Percentiles rank a stretch among this genome's conserved stretches.
These are phyloP conservation scores for Vararia minispora DNA, from an alignment of 768 basidiomycete genomes.

Conservation along the genomic window DNA sequence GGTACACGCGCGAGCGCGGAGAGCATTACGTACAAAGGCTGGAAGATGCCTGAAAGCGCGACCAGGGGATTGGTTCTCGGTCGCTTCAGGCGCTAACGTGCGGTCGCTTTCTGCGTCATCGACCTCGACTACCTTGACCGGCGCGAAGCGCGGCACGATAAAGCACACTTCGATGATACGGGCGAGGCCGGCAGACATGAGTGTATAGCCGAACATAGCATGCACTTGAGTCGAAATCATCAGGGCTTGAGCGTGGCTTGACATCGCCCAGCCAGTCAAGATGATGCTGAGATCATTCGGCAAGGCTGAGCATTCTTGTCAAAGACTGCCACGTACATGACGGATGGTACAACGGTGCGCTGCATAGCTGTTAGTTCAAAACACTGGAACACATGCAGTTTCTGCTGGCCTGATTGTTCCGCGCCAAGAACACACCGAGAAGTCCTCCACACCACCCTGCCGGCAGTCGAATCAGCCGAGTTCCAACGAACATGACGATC, in stretches of 20 bases:
- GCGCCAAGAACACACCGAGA: constrained; percentile 75
- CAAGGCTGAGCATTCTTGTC: not conserved
- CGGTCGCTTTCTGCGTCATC: constrained; percentile 56
- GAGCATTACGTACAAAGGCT: constrained; percentile 58
- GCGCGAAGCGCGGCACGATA: constrained; percentile 32
- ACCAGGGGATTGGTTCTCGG: constrained; percentile 26
- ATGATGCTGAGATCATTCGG: constrained; percentile 61
- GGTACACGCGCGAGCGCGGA: not conserved
- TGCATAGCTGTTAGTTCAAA: constrained; percentile 17
- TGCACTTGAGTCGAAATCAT: constrained; percentile 85
- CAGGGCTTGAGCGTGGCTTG: constrained; percentile 75
- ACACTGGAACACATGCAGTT: not conserved
- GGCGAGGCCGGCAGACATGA: constrained; percentile 73
- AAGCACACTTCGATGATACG: constrained; percentile 83
- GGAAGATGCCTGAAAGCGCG: constrained; percentile 78
- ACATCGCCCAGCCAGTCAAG: constrained; percentile 92
- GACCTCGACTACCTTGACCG: constrained; percentile 16
- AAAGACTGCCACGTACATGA: constrained; percentile 47
- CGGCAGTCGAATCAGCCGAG: constrained; percentile 4
- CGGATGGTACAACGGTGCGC: constrained; percentile 69
- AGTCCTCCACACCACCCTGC: constrained; percentile 88
- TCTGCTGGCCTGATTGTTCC: constrained; percentile 55
- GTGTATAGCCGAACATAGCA: constrained; percentile 69
- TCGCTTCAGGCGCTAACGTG: constrained; percentile 38
- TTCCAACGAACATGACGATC: not conserved